Conservation (phyloP, 441 rosid species). For the Sinapis alba region DNA sequence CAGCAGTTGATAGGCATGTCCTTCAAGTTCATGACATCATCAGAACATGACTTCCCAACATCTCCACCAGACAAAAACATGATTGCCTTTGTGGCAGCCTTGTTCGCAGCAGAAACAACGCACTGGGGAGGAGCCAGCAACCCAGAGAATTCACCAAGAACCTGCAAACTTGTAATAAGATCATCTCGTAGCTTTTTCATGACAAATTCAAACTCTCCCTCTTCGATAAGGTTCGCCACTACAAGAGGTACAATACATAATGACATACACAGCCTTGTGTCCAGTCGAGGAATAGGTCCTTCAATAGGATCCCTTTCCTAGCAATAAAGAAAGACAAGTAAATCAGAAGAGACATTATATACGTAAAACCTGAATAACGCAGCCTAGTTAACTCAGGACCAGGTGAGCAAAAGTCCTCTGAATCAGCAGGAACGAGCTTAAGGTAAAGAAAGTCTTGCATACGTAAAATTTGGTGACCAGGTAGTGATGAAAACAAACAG, state of each 20-base stretch:
- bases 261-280: constrained; percentile 72
- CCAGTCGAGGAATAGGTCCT: constrained; percentile 75
- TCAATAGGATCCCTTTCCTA: constrained; percentile 82
- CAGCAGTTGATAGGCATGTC: constrained; percentile 68
- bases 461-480: constrained; percentile 6
- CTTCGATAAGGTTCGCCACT: constrained; percentile 66
- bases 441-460: no score
- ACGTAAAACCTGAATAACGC: not conserved
- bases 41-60: constrained; percentile 57
- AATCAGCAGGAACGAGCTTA: no score
- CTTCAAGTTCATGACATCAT: constrained; percentile 62
- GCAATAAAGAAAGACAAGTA: constrained; percentile 10
- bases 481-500: constrained; percentile 2
- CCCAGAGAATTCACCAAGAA: constrained; percentile 65
- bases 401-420: constrained; percentile 11
- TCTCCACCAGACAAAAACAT: constrained; percentile 63
- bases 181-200: constrained; percentile 53
- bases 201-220: constrained; percentile 45
- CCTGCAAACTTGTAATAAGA: constrained; percentile 67
- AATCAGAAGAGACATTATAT: constrained; percentile 21
- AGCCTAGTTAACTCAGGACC: not conserved
- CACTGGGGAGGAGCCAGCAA: constrained; percentile 71
- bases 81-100: constrained; percentile 72
- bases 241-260: constrained; percentile 66
- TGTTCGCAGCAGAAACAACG: constrained; percentile 73